Base-by-base conservation (phyloP, 805 yeast species). In the Saccharomyces kudriavzevii region DNA sequence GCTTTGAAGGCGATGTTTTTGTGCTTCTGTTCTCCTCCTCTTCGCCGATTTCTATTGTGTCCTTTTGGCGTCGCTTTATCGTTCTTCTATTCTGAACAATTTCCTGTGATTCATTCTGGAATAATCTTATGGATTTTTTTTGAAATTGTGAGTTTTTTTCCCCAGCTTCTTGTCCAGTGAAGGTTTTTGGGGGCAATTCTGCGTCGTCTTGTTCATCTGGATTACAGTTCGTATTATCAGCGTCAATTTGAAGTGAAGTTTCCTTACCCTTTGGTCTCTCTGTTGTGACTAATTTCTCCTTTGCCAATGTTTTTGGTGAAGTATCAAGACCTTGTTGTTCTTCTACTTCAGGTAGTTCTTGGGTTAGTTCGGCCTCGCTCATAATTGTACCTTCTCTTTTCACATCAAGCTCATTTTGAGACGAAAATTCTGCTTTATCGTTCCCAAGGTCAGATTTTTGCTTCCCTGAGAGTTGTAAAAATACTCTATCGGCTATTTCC, bases 311-410 rank as follows among this genome's bases (percentile, higher is more conserved):
- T 20, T 49, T 49, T 49, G 14, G 27, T 30, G 31, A 35, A 13
- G 35, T 25, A 10, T 29, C 27, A 9, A 30, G 24, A n/a, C 26
- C 20, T 4, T 29, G 22, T 24, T 47, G 54, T 14, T 60, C 65
- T 13, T 66, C 69, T 4, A 65, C 52, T 53, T 67, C 69, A 4
- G 69, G 68, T 24, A 66, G 51, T 28, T 66, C 70, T 50, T 66
- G 70, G 1, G 70, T 64, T 28, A 57, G 52, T 31, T 65, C 69
- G 1, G 55, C 56, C 30, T 65, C 69, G 52, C 68, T 65, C 22
- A 57, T 24, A 3, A 60, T 56, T 1, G 61, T 56, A 10, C 53
- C 50, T 4, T 50, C 48, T n/a, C 35, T 46, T n/a, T 31, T 22
- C 5, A 53, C 24, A 29, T 55, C 55, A 25, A 40, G 11, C 5